Evolutionary conservation across 352 stramenopile species (phyloP).

Genomic region (Pythium monospermum): DNA sequence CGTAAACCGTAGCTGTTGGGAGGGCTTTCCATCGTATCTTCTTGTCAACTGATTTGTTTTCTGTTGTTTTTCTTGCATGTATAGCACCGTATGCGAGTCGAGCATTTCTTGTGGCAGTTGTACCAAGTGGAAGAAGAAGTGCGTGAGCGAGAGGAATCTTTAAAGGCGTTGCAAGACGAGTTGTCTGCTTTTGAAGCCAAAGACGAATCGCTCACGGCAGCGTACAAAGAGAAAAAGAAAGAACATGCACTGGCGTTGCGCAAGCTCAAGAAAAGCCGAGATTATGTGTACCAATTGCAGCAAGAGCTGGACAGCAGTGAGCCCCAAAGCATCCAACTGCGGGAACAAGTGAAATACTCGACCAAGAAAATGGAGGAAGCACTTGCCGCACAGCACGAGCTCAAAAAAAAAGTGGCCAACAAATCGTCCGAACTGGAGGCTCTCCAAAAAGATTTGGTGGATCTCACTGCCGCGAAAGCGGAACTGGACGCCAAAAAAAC

Average conservation of each 20-base stretch:
- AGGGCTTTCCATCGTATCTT: not conserved
- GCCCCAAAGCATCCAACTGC: slow-evolving; percentile 73
- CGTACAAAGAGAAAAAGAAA: slow-evolving; percentile 75
- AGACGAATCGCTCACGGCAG: slow-evolving; percentile 35
- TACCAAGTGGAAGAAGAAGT: slow-evolving; percentile 93
- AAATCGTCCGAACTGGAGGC: slow-evolving; percentile 83
- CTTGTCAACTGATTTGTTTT: no score
- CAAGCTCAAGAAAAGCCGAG: slow-evolving; percentile 55
- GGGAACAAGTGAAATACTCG: slow-evolving; percentile 86
- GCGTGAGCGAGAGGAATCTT: slow-evolving; percentile 70
- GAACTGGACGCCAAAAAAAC: slow-evolving; percentile 48
- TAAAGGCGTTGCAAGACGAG: slow-evolving; percentile 50
- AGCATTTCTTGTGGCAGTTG: slow-evolving; percentile 96
- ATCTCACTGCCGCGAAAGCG: slow-evolving; percentile 52
- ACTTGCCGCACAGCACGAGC: slow-evolving; percentile 33
- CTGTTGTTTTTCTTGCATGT: no score
- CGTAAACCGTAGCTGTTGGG: no score
- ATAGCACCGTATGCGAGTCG: slow-evolving; percentile 70
- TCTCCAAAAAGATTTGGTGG: slow-evolving; percentile 62
- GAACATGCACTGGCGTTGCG: slow-evolving; percentile 46
- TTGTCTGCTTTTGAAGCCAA: slow-evolving; percentile 35
- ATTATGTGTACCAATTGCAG: slow-evolving; percentile 73
- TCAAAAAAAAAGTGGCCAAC: slow-evolving; percentile 77
- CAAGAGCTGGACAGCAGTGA: slow-evolving; percentile 81
- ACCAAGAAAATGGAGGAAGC: slow-evolving; percentile 65